phyloP scores from a whole-genome alignment of 805 yeast species.

The Debaryomyces castellii region DNA sequence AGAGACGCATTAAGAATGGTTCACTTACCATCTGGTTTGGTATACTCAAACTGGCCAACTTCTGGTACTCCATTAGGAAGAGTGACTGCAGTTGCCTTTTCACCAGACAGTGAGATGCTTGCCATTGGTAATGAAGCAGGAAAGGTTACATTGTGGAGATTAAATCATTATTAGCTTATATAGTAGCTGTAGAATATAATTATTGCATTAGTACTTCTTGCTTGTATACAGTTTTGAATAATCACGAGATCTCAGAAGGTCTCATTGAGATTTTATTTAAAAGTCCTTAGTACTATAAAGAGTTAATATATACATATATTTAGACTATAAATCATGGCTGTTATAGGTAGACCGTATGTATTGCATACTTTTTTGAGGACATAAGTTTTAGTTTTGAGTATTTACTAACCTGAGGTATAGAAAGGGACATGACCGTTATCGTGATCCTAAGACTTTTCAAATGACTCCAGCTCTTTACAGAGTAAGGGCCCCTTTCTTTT shows the following conservation, averaged over 20 bases:
- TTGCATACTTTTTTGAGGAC: not conserved
- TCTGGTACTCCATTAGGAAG: slow-evolving; percentile 95
- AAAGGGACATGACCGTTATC: slow-evolving; percentile 43
- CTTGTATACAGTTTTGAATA: not conserved
- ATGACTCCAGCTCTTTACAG: slow-evolving; percentile 94
- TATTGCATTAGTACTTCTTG: not conserved
- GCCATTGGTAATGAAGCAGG: slow-evolving; percentile 93
- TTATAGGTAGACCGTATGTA: slow-evolving; percentile 32
- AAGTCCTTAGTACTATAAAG: not conserved
- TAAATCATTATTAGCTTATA: slow-evolving; percentile 66
- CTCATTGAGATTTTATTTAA: not conserved
- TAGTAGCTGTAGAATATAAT: not conserved
- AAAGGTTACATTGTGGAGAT: slow-evolving; percentile 81
- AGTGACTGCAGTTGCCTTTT: slow-evolving; percentile 77
- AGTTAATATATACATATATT: not conserved
- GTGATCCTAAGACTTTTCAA: slow-evolving; percentile 68
- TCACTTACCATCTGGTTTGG: slow-evolving; percentile 84
- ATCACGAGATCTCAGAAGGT: not conserved
- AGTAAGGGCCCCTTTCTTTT: slow-evolving; percentile 84
- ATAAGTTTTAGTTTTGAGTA: not conserved
- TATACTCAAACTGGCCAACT: slow-evolving; percentile 95
- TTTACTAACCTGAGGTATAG: slow-evolving; percentile 14
- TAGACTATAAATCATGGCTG: slow-evolving; percentile 18
- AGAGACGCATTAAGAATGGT: slow-evolving; percentile 84
- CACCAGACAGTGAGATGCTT: slow-evolving; percentile 78